Conservation (phyloP, 2,329 filamentous ascomycete species). For the Penicillium sp. region DNA sequence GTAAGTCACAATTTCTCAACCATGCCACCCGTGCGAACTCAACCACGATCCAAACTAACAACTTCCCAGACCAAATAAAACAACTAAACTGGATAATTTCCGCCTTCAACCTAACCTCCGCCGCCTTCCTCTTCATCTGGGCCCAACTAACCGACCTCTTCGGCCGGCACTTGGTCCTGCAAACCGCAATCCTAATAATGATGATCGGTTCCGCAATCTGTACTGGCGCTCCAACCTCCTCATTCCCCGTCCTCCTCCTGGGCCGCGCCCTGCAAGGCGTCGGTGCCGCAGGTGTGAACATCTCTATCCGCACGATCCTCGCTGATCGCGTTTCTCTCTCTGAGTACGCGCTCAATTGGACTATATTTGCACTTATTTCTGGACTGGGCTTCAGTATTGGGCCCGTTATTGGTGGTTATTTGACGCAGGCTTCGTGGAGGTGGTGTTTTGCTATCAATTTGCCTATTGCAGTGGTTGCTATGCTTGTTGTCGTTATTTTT, state of each 20-base stretch:
- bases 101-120: slow-evolving; percentile 65
- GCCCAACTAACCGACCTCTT: slow-evolving; percentile 65
- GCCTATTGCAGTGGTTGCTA: slow-evolving; percentile 6
- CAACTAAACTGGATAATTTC: slow-evolving; percentile 70
- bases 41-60: neutral
- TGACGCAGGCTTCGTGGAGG: slow-evolving; percentile 15
- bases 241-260: slow-evolving; percentile 59
- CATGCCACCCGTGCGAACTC: neutral
- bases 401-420: slow-evolving; percentile 19
- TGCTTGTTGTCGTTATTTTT: slow-evolving; percentile 5
- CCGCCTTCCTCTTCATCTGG: slow-evolving; percentile 66
- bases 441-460: slow-evolving; percentile 20
- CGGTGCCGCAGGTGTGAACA: slow-evolving; percentile 60
- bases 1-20: slow-evolving; percentile 35
- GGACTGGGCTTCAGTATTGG: slow-evolving; percentile 51
- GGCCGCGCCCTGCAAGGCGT: slow-evolving; percentile 64
- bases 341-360: slow-evolving; percentile 63
- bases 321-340: slow-evolving; percentile 62
- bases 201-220: slow-evolving; percentile 62
- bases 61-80: slow-evolving; percentile 47
- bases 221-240: slow-evolving; percentile 50
- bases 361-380: slow-evolving; percentile 59
- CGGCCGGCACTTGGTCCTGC: slow-evolving; percentile 60
- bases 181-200: slow-evolving; percentile 57
- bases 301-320: slow-evolving; percentile 61